Percentiles rank a stretch among this genome's conserved stretches.
These are phyloP conservation scores for Colletotrichum falcatum DNA, from an alignment of 2,329 filamentous ascomycete species.

Conservation along the genomic window DNA sequence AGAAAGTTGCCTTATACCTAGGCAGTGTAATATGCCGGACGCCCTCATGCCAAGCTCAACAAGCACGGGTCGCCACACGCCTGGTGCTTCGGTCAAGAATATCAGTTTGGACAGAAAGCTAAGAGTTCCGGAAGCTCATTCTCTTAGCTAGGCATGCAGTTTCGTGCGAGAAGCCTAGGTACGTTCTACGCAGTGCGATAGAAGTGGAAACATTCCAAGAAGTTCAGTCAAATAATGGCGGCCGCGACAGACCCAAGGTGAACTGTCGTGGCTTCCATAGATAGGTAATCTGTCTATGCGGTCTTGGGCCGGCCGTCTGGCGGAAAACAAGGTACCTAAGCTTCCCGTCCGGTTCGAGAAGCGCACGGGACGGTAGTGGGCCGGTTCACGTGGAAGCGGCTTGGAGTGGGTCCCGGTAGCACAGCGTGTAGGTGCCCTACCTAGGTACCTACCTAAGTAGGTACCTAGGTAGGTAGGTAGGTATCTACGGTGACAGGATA, in stretches of 20 bases:
- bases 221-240: not conserved
- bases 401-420: constrained; percentile 17
- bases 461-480: too few species aligned
- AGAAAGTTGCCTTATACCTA: not conserved
- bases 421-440: too few species aligned
- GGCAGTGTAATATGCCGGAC: not conserved
- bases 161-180: not conserved
- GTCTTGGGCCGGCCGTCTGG: not conserved
- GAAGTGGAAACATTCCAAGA: not conserved
- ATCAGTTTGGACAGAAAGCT: not conserved
- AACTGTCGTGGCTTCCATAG: too few species aligned
- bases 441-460: too few species aligned
- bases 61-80: not conserved
- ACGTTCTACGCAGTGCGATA: not conserved
- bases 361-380: constrained; percentile 32
- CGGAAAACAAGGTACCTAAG: not conserved
- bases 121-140: not conserved
- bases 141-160: not conserved
- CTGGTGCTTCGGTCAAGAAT: not conserved
- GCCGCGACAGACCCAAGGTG: too few species aligned
- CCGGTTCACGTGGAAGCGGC: constrained; percentile 29
- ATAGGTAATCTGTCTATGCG: not conserved
- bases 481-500: constrained; percentile 1
- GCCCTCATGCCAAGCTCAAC: not conserved
- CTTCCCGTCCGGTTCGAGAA: not conserved